Conservation (phyloP, 148 eudicot genomes). For the Arctostaphylos glauca region DNA sequence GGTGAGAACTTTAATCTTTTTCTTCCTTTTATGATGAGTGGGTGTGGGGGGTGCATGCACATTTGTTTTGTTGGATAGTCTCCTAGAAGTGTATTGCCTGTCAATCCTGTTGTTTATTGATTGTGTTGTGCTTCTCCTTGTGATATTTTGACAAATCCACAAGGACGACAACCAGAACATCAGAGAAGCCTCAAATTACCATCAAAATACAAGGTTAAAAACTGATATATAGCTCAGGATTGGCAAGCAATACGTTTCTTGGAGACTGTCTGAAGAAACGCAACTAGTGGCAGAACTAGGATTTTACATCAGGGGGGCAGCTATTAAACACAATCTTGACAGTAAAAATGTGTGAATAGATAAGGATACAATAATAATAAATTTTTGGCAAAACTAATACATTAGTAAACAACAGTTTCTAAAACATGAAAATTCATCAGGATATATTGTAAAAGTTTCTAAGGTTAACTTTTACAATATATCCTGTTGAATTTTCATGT, state of each 20-base stretch:
- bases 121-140: constrained; percentile 3
- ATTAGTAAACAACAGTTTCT: not conserved
- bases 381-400: not conserved
- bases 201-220: not conserved
- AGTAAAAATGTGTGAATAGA: not conserved
- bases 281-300: not conserved
- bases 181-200: not conserved
- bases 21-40: not conserved
- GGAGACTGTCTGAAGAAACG: not conserved
- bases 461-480: not conserved
- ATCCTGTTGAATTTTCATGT: not conserved
- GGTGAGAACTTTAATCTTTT: constrained; percentile 48
- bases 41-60: constrained; percentile 27
- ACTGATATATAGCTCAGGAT: not conserved
- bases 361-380: not conserved
- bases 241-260: not conserved
- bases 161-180: not conserved
- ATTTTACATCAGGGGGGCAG: not conserved
- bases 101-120: constrained; percentile 2
- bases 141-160: not conserved
- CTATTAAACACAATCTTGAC: not conserved
- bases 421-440: not conserved
- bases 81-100: not conserved
- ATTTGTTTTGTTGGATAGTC: not conserved
- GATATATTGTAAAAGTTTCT: not conserved